A percentile compares a stretch with the other conserved stretches of the same genome.
phyloP scores from a whole-genome alignment of 2,329 filamentous ascomycete species.

The Xylaria sp. region DNA sequence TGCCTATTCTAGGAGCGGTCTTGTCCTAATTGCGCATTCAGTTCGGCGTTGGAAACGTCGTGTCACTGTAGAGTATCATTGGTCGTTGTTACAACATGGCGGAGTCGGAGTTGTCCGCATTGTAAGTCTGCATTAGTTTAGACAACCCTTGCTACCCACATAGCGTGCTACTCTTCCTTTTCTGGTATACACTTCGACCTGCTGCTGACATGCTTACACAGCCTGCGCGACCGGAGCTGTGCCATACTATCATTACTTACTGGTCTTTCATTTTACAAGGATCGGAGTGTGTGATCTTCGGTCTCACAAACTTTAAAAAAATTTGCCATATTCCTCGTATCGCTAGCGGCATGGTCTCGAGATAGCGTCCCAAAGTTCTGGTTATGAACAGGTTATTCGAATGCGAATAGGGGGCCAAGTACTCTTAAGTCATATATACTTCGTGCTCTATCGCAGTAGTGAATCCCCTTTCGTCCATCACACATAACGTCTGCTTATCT shows the following conservation, averaged over 20 bases:
- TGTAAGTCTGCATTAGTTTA: neutral
- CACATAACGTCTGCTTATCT: no score
- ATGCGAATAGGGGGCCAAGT: no score
- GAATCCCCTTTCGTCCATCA: no score
- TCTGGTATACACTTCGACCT: slow-evolving; percentile 17
- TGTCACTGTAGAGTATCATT: neutral
- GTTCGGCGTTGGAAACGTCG: slow-evolving; percentile 1
- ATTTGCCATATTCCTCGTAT: no score
- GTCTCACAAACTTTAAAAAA: no score
- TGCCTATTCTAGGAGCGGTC: neutral
- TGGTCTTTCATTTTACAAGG: neutral
- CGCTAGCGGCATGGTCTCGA: no score
- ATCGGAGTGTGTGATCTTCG: neutral
- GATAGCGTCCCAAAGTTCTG: no score
- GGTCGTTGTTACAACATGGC: neutral
- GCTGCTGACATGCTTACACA: neutral
- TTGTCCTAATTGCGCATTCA: slow-evolving; percentile 8
- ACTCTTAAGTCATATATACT: no score
- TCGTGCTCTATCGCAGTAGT: no score
- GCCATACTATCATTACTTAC: neutral
- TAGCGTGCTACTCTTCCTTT: neutral
- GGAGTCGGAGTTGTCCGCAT: no score
- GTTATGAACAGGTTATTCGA: no score
- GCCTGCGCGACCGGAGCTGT: neutral
- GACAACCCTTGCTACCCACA: neutral